Evolutionary conservation across 139 green algal genomes (phyloP), one percentile per base, ranked within the genome.

Genomic region (Volvox africanus): DNA sequence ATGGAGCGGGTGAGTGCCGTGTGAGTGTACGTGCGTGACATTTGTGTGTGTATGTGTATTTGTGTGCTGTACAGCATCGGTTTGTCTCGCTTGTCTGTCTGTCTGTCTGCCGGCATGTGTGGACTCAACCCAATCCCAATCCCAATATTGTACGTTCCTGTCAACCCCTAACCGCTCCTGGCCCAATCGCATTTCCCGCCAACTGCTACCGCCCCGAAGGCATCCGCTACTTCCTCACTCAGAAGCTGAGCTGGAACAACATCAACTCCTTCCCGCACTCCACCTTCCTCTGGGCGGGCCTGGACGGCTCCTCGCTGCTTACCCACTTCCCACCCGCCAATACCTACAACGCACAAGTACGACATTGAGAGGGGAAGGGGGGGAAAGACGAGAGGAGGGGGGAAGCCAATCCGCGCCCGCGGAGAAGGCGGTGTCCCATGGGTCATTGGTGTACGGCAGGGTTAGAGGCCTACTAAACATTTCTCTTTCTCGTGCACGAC

Each of bases 201-300:
- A 55, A 26, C 81, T 1, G 12, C 61, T 32, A 55, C 13, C 26
- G 24, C 26, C 55, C 61, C 61, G 84, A n/a, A 77, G 92, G 89
- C 69, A 92, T 94, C 78, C 69, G 85, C 26, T 93, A 92, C 89
- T 94, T 94, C 89, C 79, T 94, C 22, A 92, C 88, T 9, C 92
- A 94, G 88, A 92, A 92, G 89, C 88, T 94, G 2, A 79, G n/a
- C n/a, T 94, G 92, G 92, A 94, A 94, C 92, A 94, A 94, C 92
- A 94, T 94, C 92, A 94, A 92, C 92, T 33, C 84, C 69, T 93
- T 94, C 84, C 88, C 92, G 0, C 92, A 94, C 85, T 90, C 89
- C 88, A 94, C 88, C 19, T 94, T 94, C 61, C 30, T 22, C 55
- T 93, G 80, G 92, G 67, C 87, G 79, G 89, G 69, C 0, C 82